These are phyloP conservation scores for Phaeosphaeriaceae sp. DNA, from an alignment of 2,329 filamentous ascomycete genomes.

Conservation along the genomic window DNA sequence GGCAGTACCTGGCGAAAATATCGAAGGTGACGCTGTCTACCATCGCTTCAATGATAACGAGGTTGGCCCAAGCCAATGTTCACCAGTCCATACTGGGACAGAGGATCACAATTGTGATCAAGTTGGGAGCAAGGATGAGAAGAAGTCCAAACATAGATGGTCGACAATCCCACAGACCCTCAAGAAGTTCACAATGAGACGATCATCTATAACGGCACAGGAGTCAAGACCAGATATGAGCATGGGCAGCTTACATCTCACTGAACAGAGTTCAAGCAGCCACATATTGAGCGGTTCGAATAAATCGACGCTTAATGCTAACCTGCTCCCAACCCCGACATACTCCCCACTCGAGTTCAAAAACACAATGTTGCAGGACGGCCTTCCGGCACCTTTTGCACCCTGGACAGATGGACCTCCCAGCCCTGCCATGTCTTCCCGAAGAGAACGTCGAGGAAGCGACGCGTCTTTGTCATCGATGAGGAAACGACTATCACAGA, in stretches of 20 bases:
- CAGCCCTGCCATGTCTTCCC: conserved; percentile 22
- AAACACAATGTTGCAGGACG: conserved; percentile 14
- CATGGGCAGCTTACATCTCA: conserved; percentile 20
- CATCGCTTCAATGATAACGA: conserved; percentile 23
- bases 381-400: conserved; percentile 30
- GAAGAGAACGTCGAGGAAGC: conserved; percentile 18
- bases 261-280: conserved; percentile 18
- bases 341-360: conserved; percentile 28
- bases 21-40: conserved; percentile 28
- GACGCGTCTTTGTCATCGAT: conserved; percentile 18
- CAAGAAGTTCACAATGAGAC: conserved; percentile 27
- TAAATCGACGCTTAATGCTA: conserved; percentile 15
- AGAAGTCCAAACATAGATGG: conserved; percentile 31
- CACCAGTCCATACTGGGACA: conserved; percentile 13
- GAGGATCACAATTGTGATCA: conserved; percentile 12
- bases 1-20: conserved; percentile 28
- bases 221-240: conserved; percentile 16
- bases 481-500: conserved; percentile 10
- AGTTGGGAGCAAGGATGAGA: conserved; percentile 24
- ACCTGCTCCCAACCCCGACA: conserved; percentile 29
- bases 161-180: conserved; percentile 30
- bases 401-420: conserved; percentile 29
- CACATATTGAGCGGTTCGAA: conserved; percentile 9
- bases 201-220: conserved; percentile 21
- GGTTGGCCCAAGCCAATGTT: conserved; percentile 27